phyloP scores from a whole-genome alignment of 192 early-diverging fungal species.

The Entrophospora sp. region DNA sequence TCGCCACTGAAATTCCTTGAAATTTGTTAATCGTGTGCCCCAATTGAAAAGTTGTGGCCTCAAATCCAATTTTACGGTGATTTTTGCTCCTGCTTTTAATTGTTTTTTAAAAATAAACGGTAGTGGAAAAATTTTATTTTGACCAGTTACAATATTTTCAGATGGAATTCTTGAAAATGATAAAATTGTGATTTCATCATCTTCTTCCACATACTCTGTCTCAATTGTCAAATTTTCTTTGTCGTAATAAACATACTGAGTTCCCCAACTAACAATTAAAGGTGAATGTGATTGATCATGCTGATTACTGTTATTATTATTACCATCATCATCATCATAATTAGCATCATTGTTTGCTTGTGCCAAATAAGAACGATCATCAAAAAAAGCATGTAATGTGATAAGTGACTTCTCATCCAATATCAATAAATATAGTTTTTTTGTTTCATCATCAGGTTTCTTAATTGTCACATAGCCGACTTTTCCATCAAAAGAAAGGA shows the following conservation, averaged over 20 bases:
- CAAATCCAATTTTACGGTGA: slow-evolving; percentile 3
- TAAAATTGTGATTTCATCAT: slow-evolving; percentile 30
- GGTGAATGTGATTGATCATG: slow-evolving; percentile 28
- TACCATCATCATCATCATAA: too few relatives aligned
- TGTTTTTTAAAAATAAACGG: slow-evolving; percentile 17
- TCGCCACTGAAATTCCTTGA: slow-evolving; percentile 25
- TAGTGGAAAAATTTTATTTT: slow-evolving; percentile 11
- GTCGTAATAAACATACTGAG: slow-evolving; percentile 35
- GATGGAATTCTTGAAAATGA: slow-evolving; percentile 20
- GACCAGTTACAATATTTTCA: slow-evolving; percentile 9
- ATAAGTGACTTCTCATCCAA: slow-evolving; percentile 21
- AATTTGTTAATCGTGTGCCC: slow-evolving; percentile 23
- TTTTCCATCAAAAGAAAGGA: not conserved
- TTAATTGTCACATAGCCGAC: slow-evolving; percentile 7
- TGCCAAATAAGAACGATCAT: slow-evolving; percentile 32
- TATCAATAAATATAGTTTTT: slow-evolving; percentile 25
- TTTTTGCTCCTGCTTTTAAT: slow-evolving; percentile 10
- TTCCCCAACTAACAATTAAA: slow-evolving; percentile 41
- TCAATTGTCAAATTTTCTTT: slow-evolving; percentile 14
- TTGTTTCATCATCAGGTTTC: not conserved
- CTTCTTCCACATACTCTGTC: slow-evolving; percentile 24
- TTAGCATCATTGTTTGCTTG: slow-evolving; percentile 4
- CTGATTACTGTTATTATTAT: too few relatives aligned
- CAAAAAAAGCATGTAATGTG: slow-evolving; percentile 43
- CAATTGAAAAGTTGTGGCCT: slow-evolving; percentile 19